These are phyloP conservation scores for Knufia petricola DNA, from an alignment of 2,329 filamentous ascomycete genomes.

Conservation along the genomic window DNA sequence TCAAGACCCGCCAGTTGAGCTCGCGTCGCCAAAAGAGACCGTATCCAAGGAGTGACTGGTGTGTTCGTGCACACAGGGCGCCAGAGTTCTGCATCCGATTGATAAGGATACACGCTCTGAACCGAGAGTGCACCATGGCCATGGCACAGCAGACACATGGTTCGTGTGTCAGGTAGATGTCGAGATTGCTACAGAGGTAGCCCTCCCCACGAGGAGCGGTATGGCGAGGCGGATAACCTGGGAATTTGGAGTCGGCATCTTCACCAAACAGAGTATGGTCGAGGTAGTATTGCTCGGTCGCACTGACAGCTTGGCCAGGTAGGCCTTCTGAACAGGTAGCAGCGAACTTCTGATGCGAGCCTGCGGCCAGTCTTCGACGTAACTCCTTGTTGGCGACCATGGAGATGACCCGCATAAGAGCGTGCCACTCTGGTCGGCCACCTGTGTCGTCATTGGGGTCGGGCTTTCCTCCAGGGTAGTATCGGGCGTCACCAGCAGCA, in stretches of 20 bases:
- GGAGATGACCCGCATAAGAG: conserved; percentile 36
- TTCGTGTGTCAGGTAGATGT: conserved; percentile 91
- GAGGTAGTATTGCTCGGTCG: conserved; percentile 18
- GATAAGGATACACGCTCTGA: conserved; percentile 74
- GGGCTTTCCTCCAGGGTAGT: conserved; percentile 10
- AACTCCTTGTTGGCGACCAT: conserved; percentile 35
- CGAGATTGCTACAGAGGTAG: conserved; percentile 87
- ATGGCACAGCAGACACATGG: conserved; percentile 95
- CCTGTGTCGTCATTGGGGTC: conserved; percentile 18
- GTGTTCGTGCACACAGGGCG: conserved; percentile 57
- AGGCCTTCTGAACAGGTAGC: conserved; percentile 20
- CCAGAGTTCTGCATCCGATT: conserved; percentile 71
- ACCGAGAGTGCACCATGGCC: conserved; percentile 88
- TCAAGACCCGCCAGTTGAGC: conserved; percentile 41
- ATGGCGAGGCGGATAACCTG: conserved; percentile 5
- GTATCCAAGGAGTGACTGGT: conserved; percentile 36
- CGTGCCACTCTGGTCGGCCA: conserved; percentile 37
- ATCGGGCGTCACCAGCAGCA: conserved; percentile 37
- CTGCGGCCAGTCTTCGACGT: conserved; percentile 21
- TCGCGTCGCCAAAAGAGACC: conserved; percentile 56
- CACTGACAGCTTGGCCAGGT: conserved; percentile 21
- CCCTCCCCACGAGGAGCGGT: conserved; percentile 53
- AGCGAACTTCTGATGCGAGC: conserved; percentile 20
- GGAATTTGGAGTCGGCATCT: conserved; percentile 4
- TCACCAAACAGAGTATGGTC: conserved; percentile 3